These are phyloP conservation scores for Cryptococcus jaspeensis DNA, from an alignment of 1,284 basidiomycete genomes.

Conservation along the genomic window DNA sequence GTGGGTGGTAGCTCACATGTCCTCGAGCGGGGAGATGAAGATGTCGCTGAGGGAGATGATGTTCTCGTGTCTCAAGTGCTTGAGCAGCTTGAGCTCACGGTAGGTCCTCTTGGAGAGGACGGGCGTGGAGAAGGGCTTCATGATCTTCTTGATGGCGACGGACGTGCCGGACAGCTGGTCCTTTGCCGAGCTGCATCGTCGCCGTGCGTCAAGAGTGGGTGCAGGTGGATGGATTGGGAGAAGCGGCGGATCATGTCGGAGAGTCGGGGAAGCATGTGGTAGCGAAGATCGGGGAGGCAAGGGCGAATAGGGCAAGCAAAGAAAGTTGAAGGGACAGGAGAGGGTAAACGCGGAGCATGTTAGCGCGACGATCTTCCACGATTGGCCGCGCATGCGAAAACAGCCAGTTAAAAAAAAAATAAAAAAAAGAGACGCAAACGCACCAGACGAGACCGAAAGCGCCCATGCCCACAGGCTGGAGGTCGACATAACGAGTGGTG, in stretches of 20 bases:
- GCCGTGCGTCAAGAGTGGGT: too few species aligned
- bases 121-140: slow-evolving; percentile 96
- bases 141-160: slow-evolving; percentile 98
- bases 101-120: slow-evolving; percentile 98
- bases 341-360: neutral
- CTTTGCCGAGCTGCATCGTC: slow-evolving; percentile 75
- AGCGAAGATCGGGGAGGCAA: slow-evolving; percentile 1
- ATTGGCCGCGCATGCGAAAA: neutral
- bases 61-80: slow-evolving; percentile 99
- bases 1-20: slow-evolving; percentile 66
- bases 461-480: slow-evolving; percentile 99
- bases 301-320: too few species aligned
- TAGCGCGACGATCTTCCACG: neutral
- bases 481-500: slow-evolving; percentile 96
- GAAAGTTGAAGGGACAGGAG: neutral
- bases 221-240: neutral
- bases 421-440: slow-evolving; percentile 32
- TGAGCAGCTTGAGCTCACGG: slow-evolving; percentile 95
- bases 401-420: neutral
- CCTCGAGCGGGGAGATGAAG: slow-evolving; percentile 97
- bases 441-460: slow-evolving; percentile 96
- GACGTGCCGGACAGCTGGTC: slow-evolving; percentile 93
- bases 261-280: neutral
- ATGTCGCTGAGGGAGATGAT: slow-evolving; percentile 99
- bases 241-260: neutral